Percentiles rank a stretch among this genome's conserved stretches.
Conservation (phyloP, 345 rosid species). For the Murraya koenigii region DNA sequence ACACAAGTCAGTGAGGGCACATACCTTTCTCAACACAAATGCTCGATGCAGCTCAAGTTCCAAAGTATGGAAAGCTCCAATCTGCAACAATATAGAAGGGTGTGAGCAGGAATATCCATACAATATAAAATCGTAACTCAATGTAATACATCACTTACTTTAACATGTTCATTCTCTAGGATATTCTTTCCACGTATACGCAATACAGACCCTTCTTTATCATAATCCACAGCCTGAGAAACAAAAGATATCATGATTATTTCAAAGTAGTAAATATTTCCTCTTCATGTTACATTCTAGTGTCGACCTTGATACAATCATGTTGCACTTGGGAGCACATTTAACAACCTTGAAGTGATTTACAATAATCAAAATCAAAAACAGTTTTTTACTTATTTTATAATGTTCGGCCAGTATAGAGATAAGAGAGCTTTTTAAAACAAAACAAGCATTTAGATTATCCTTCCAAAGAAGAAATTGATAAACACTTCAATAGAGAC, state of each 20-base stretch:
- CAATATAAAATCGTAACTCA: background rate
- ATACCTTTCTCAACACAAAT: constrained; percentile 87
- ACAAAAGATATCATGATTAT: background rate
- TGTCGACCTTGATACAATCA: background rate
- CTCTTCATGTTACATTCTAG: background rate
- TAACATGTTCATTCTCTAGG: constrained; percentile 82
- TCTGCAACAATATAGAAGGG: constrained; percentile 41
- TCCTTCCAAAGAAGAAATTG: too few relatives aligned
- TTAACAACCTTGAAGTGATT: background rate
- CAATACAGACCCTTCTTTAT: constrained; percentile 70
- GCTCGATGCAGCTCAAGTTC: constrained; percentile 81
- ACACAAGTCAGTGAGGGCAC: background rate
- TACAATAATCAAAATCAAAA: background rate
- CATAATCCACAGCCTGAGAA: constrained; percentile 70
- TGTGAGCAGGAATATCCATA: background rate
- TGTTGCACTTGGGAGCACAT: background rate
- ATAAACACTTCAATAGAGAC: too few relatives aligned
- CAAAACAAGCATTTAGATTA: too few relatives aligned
- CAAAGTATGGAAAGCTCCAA: constrained; percentile 91
- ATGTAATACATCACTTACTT: constrained; percentile 39
- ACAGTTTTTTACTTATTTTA: too few relatives aligned
- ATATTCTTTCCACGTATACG: constrained; percentile 89
- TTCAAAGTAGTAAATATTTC: background rate
- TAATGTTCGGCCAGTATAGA: background rate
- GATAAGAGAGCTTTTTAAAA: too few relatives aligned